These are phyloP conservation scores for thale cress (Arabidopsis thaliana) DNA, from an alignment of 345 rosid genomes.

Conservation along the genomic window DNA sequence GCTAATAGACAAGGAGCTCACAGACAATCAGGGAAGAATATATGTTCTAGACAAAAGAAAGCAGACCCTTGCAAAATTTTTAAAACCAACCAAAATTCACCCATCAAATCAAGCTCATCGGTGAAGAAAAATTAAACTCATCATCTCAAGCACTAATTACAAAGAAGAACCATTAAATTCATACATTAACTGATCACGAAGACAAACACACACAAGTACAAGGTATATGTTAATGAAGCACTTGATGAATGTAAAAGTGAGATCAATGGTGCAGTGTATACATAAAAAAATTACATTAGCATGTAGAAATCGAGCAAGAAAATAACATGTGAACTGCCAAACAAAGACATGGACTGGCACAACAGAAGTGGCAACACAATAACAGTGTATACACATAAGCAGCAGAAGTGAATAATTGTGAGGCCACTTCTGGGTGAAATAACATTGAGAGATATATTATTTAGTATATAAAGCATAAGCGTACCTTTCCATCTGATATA, in stretches of 20 bases:
- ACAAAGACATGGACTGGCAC: conserved; percentile 31
- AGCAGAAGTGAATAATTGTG: conserved; percentile 10
- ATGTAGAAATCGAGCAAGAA: conserved; percentile 29
- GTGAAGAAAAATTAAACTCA: background rate
- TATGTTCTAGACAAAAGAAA: conserved; percentile 6
- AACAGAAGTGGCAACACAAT: conserved; percentile 22
- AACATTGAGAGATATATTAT: conserved; percentile 10
- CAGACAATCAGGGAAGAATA: conserved; percentile 24
- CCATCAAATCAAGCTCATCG: conserved; percentile 24
- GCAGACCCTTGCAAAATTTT: background rate
- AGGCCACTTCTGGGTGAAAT: background rate
- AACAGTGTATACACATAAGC: background rate
- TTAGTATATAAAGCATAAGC: conserved; percentile 33
- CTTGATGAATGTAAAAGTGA: conserved; percentile 9
- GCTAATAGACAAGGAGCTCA: conserved; percentile 23
- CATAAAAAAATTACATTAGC: conserved; percentile 9
- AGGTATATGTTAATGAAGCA: conserved; percentile 21
- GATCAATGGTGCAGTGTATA: conserved; percentile 21
- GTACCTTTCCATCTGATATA: conserved; percentile 91
- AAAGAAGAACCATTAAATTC: conserved; percentile 5
- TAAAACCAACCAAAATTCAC: conserved; percentile 10
- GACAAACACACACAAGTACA: conserved; percentile 13
- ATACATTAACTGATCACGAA: conserved; percentile 21
- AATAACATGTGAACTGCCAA: conserved; percentile 1
- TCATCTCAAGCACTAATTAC: conserved; percentile 9